Conservation (phyloP, 2,329 filamentous ascomycete genomes). For the Zasmidium angulare region DNA sequence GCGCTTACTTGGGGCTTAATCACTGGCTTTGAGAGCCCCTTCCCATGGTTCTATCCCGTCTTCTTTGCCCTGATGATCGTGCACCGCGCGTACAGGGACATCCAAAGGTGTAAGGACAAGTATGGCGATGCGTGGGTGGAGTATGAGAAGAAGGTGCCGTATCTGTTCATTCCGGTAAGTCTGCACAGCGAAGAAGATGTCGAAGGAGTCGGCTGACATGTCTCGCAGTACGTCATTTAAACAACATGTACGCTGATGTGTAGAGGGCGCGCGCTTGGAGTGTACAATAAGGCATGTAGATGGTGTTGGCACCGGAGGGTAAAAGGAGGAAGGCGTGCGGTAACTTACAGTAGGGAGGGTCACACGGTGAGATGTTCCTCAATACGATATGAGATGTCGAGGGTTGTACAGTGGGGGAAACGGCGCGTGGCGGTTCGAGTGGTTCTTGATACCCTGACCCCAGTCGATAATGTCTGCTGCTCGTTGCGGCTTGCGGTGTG, state of each 20-base stretch:
- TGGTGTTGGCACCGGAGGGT: not conserved
- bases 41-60: constrained; percentile 85
- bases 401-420: not conserved
- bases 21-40: constrained; percentile 75
- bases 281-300: not conserved
- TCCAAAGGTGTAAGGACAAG: constrained; percentile 71
- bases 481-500: too few species aligned
- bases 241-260: not conserved
- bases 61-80: constrained; percentile 81
- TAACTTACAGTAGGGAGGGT: not conserved
- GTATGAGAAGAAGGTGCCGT: constrained; percentile 78
- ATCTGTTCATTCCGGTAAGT: constrained; percentile 72
- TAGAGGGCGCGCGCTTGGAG: not conserved
- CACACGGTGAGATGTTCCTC: not conserved
- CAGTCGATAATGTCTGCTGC: not conserved
- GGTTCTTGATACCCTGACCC: not conserved
- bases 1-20: constrained; percentile 77
- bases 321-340: not conserved
- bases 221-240: constrained; percentile 23
- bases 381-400: not conserved
- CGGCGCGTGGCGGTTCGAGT: not conserved
- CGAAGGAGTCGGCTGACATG: constrained; percentile 7
- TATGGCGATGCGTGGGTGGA: constrained; percentile 81
- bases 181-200: constrained; percentile 5
- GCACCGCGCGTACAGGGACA: constrained; percentile 74